These are phyloP conservation scores for Alectoria sarmentosa DNA, from an alignment of 495 filamentous ascomycete species.

Conservation along the genomic window DNA sequence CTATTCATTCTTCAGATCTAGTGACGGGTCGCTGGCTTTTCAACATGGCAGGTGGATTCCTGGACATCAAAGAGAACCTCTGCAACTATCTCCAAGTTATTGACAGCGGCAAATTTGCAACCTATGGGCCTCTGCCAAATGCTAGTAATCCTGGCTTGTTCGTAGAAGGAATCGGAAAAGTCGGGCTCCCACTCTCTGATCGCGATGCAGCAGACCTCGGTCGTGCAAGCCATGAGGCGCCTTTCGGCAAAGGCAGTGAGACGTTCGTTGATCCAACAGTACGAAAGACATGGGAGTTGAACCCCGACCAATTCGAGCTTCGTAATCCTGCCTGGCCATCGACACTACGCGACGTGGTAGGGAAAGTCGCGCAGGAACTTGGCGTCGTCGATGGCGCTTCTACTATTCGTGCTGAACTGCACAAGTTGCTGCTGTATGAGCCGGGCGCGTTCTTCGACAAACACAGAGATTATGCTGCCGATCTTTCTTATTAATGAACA, in stretches of 20 bases:
- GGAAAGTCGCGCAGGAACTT: slow-evolving; percentile 17
- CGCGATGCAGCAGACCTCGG: slow-evolving; percentile 37
- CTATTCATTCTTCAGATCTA: neutral
- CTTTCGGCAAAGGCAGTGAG: slow-evolving; percentile 40
- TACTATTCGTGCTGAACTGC: slow-evolving; percentile 33
- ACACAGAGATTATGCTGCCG: slow-evolving; percentile 38
- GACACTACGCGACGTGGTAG: neutral
- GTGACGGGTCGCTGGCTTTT: neutral
- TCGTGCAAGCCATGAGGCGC: slow-evolving; percentile 35
- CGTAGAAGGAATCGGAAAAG: slow-evolving; percentile 33
- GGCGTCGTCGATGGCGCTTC: slow-evolving; percentile 5
- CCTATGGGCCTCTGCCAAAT: neutral
- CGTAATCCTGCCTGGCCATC: slow-evolving; percentile 32
- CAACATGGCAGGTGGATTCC: neutral
- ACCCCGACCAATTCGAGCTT: slow-evolving; percentile 38
- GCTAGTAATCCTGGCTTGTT: slow-evolving; percentile 32
- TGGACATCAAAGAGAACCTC: slow-evolving; percentile 2
- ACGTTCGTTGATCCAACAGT: slow-evolving; percentile 43
- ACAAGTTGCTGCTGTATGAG: slow-evolving; percentile 53
- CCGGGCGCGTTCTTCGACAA: slow-evolving; percentile 47
- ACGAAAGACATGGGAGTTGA: slow-evolving; percentile 46
- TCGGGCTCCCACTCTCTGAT: slow-evolving; percentile 39
- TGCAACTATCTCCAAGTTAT: neutral
- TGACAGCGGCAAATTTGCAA: slow-evolving; percentile 12
- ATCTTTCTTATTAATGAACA: neutral